These are phyloP conservation scores for Penicillium janthinellum DNA, from an alignment of 2,329 filamentous ascomycete species.

Conservation along the genomic window DNA sequence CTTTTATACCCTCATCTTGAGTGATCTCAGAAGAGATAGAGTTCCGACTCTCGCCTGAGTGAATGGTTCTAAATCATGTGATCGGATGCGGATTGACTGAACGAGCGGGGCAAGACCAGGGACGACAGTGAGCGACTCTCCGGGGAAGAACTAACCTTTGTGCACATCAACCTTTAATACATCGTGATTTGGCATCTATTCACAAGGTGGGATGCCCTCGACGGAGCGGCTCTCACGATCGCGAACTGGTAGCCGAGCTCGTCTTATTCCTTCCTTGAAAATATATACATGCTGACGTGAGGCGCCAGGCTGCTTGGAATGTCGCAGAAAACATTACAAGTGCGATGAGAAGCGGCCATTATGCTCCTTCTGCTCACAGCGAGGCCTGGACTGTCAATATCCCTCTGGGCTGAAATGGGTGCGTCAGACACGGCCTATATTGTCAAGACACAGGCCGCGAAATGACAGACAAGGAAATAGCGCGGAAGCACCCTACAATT, in stretches of 20 bases:
- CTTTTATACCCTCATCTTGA: neutral
- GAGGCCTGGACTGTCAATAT: slow-evolving; percentile 20
- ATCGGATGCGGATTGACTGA: slow-evolving; percentile 8
- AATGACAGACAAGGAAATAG: neutral
- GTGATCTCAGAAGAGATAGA: neutral
- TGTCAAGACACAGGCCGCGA: slow-evolving; percentile 22
- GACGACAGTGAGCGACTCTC: neutral
- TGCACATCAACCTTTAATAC: neutral
- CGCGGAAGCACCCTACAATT: neutral
- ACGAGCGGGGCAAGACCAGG: slow-evolving; percentile 15
- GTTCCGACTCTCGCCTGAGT: neutral
- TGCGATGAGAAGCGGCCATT: slow-evolving; percentile 22
- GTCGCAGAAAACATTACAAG: slow-evolving; percentile 26
- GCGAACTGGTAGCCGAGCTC: slow-evolving; percentile 18
- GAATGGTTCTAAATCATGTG: slow-evolving; percentile 18
- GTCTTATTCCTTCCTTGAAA: neutral
- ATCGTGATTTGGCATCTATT: neutral
- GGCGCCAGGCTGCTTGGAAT: slow-evolving; percentile 23
- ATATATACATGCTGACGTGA: neutral
- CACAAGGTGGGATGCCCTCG: slow-evolving; percentile 15
- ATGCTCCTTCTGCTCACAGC: slow-evolving; percentile 19
- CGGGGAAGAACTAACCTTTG: neutral
- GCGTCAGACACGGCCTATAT: slow-evolving; percentile 13
- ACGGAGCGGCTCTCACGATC: slow-evolving; percentile 22
- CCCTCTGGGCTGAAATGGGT: slow-evolving; percentile 25